Evolutionary conservation across 768 basidiomycete genomes (phyloP), one percentile per base, ranked within the genome.

Genomic region (Leccinum incarnatum): DNA sequence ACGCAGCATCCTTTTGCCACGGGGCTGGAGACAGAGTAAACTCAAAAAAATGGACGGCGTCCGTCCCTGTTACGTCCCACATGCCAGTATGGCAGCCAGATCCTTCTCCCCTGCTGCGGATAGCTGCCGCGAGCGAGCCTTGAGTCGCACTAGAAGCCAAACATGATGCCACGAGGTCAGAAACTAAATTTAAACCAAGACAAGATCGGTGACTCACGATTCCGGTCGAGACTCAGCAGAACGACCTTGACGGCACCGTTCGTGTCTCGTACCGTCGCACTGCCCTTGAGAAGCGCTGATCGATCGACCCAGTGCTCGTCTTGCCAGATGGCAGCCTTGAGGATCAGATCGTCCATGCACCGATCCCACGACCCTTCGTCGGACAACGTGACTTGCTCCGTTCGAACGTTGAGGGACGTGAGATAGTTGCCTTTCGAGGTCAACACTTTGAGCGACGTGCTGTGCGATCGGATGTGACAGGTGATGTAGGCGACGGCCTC

Each of bases 361-460:
- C 89, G 81, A 49, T 89, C 88, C 74, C 77, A 76, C 56, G 69
- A 77, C 64, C 60, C 66, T 62, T 75, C 75, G 30, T 76, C 74
- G 23, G 80, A 68, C 68, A 93, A 91, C 61, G 93, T 88, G 59
- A 95, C 82, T 61, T 89, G 83, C 72, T 98, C 96, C 1, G 85
- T 87, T 23, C 94, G 86, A 19, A 98, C 84, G 67, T 73, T 86
- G 17, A 99, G 81, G 40, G 89, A 88, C 0, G 83, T 79, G 4
- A 99, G 81, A 71, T 98, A 98, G 69, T 98, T 98, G 60, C 97
- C 97, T 64, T 89, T 89, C 6, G 89, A 90, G 1, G 97, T 99
- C 75, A 94, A 95, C 6, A 98, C 88, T 77, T 98, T 98, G 73
- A 99, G 85, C 10, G 86, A 88, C 1, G 79, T 75, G 0, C 86